These are phyloP conservation scores for Dioszegia aurantiaca DNA, from an alignment of 768 basidiomycete species.

Conservation along the genomic window DNA sequence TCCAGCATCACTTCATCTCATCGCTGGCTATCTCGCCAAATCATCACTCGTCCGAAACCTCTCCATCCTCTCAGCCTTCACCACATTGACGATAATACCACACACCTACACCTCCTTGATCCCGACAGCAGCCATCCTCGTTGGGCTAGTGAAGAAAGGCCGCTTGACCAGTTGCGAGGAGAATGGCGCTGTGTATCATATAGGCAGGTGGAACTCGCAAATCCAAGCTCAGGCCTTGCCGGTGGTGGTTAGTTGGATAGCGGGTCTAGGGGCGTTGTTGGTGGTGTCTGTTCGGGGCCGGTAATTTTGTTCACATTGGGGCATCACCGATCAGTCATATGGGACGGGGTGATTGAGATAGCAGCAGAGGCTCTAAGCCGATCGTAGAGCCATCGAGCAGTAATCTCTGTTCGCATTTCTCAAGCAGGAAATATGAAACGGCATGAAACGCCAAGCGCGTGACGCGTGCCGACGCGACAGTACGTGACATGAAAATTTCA, in stretches of 20 bases:
- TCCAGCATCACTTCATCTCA: not conserved
- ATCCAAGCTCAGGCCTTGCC: not conserved
- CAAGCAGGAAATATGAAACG: too few relatives aligned
- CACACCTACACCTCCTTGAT: not conserved
- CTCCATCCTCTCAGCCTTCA: slow-evolving; percentile 2
- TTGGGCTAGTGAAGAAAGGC: not conserved
- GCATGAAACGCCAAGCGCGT: too few relatives aligned
- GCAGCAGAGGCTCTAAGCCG: too few relatives aligned
- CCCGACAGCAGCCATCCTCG: not conserved
- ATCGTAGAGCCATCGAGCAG: too few relatives aligned
- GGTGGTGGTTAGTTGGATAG: not conserved
- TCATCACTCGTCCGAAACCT: not conserved
- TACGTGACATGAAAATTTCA: too few relatives aligned
- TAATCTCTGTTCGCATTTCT: too few relatives aligned
- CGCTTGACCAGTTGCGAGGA: not conserved
- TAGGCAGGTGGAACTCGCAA: not conserved
- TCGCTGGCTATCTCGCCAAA: slow-evolving; percentile 8
- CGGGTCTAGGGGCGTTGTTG: slow-evolving; percentile 2
- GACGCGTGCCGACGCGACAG: too few relatives aligned
- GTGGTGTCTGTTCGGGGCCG: not conserved
- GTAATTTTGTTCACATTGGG: too few relatives aligned
- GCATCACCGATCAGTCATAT: too few relatives aligned
- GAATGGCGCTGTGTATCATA: not conserved
- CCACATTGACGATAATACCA: slow-evolving; percentile 1
- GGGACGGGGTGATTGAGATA: too few relatives aligned